Conservation (phyloP, 345 rosid species). For the Luvunga scandens region DNA sequence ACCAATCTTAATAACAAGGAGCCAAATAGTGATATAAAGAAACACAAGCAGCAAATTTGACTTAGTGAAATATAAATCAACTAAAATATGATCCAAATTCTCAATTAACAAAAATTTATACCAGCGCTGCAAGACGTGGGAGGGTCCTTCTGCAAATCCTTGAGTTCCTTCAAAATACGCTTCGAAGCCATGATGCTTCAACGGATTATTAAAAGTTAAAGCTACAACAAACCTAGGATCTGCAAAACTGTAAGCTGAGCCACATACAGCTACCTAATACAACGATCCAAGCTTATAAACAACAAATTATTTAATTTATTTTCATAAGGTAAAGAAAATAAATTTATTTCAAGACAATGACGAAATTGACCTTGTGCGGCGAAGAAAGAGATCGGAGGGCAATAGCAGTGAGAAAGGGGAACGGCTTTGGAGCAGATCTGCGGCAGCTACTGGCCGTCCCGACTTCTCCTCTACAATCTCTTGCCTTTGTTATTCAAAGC, state of each 20-base stretch:
- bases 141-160: constrained; percentile 50
- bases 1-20: not conserved
- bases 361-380: not conserved
- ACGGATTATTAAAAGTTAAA: not conserved
- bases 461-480: not conserved
- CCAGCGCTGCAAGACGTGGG: constrained; percentile 53
- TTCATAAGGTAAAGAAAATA: not conserved
- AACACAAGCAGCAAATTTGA: not conserved
- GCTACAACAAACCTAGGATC: not conserved
- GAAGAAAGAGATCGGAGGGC: constrained; percentile 8
- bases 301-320: not conserved
- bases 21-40: not conserved
- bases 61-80: not conserved
- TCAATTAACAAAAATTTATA: not conserved
- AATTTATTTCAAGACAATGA: not conserved
- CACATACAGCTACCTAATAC: not conserved
- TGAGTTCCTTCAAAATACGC: constrained; percentile 48
- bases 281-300: not conserved
- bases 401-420: constrained; percentile 9
- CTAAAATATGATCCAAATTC: not conserved
- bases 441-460: not conserved
- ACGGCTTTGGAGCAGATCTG: constrained; percentile 14
- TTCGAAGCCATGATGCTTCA: constrained; percentile 39
- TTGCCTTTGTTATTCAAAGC: not conserved
- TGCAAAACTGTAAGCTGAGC: not conserved